phyloP scores from a whole-genome alignment of 2,329 filamentous ascomycete species.

The Aspergillus pseudoglaucus region DNA sequence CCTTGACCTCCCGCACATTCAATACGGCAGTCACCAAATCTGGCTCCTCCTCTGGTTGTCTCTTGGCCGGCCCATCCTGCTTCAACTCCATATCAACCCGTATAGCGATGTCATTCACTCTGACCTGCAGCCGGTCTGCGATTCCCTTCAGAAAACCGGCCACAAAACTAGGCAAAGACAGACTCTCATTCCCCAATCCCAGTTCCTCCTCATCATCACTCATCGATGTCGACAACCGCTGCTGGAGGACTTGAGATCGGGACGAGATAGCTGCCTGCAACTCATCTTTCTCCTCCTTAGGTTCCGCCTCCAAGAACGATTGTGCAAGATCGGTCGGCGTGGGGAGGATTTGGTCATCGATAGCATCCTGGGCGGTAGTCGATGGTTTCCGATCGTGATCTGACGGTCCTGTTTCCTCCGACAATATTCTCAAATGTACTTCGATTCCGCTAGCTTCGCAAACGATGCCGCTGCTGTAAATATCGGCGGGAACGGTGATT shows the following conservation, averaged over 20 bases:
- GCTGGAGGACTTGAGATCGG: constrained; percentile 45
- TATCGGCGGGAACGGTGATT: constrained; percentile 78
- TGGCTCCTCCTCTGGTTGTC: constrained; percentile 28
- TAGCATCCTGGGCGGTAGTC: constrained; percentile 17
- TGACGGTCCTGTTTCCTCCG: constrained; percentile 29
- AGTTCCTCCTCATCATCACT: constrained; percentile 46
- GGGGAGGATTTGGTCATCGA: constrained; percentile 37
- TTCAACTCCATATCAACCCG: constrained; percentile 45
- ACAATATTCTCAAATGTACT: constrained; percentile 56
- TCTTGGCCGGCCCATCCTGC: constrained; percentile 31
- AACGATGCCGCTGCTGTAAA: constrained; percentile 75
- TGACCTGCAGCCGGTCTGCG: constrained; percentile 50
- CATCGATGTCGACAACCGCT: constrained; percentile 38
- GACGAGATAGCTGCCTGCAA: constrained; percentile 52
- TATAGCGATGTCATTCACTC: constrained; percentile 47
- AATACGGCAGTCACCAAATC: constrained; percentile 32
- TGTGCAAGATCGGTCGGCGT: constrained; percentile 54
- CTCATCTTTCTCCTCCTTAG: constrained; percentile 51
- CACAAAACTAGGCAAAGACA: constrained; percentile 54
- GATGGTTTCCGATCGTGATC: constrained; percentile 23
- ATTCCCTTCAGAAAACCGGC: constrained; percentile 55
- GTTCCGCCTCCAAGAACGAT: constrained; percentile 55
- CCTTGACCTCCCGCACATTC: constrained; percentile 28
- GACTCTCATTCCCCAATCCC: constrained; percentile 46
- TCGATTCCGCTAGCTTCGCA: constrained; percentile 78